phyloP scores from a whole-genome alignment of 129 eudicot species.

The Glebionis coronaria region DNA sequence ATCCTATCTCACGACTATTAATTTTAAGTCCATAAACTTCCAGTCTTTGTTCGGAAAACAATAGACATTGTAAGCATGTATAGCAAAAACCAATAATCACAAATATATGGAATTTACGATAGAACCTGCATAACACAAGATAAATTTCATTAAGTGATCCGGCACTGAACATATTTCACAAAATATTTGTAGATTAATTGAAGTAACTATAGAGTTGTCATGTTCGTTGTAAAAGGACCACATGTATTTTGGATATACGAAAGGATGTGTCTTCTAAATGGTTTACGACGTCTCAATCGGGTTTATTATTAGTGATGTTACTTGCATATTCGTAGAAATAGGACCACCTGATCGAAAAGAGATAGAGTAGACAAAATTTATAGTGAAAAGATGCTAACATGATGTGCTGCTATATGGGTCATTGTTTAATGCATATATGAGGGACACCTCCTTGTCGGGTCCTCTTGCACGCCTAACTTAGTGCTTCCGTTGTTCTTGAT shows the following conservation, averaged over 20 bases:
- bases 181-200: neutral
- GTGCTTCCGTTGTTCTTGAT: too few relatives aligned
- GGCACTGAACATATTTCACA: neutral
- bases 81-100: neutral
- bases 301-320: conserved; percentile 3
- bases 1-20: too few relatives aligned
- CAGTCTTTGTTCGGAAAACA: too few relatives aligned
- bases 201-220: conserved; percentile 9
- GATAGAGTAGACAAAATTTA: conserved; percentile 20
- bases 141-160: neutral
- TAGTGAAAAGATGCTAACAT: conserved; percentile 16
- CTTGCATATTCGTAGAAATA: conserved; percentile 1
- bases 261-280: neutral
- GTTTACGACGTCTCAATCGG: neutral
- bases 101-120: neutral
- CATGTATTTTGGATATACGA: neutral
- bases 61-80: neutral
- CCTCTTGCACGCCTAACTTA: too few relatives aligned
- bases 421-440: conserved; percentile 17
- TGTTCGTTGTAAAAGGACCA: neutral
- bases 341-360: conserved; percentile 26
- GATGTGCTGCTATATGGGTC: conserved; percentile 4
- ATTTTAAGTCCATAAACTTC: too few relatives aligned
- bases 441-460: neutral
- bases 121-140: neutral